These are phyloP conservation scores for Allomyces arbusculus DNA, from an alignment of 192 early-diverging fungal species.

Conservation along the genomic window DNA sequence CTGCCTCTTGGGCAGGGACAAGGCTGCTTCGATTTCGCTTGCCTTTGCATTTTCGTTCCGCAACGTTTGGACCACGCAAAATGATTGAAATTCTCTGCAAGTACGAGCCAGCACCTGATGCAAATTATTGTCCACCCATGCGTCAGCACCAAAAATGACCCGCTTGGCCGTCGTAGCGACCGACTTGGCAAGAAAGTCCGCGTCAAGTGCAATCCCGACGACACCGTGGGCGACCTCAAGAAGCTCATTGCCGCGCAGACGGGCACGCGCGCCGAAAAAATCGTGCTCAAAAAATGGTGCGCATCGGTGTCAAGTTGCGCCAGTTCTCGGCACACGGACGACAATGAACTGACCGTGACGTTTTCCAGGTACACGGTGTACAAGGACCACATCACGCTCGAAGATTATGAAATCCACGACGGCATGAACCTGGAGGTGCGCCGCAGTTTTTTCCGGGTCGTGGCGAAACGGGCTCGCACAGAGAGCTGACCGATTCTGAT, in stretches of 20 bases:
- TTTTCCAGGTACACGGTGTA: constrained; percentile 39
- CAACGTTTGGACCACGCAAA: neutral
- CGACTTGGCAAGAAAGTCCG: constrained; percentile 75
- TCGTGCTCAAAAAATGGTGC: constrained; percentile 75
- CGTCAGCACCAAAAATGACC: neutral
- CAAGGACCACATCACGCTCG: constrained; percentile 77
- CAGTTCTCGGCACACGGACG: too few relatives aligned
- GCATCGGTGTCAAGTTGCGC: neutral
- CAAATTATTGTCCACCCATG: too few relatives aligned
- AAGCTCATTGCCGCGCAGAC: constrained; percentile 69
- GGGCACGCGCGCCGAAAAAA: constrained; percentile 71
- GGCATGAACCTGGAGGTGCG: constrained; percentile 76
- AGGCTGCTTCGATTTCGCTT: neutral
- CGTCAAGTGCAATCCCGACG: constrained; percentile 64
- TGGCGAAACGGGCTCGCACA: too few relatives aligned
- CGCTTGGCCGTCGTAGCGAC: constrained; percentile 20
- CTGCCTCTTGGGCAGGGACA: too few relatives aligned
- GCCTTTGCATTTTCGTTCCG: neutral
- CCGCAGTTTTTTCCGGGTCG: constrained; percentile 11
- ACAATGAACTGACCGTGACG: neutral
- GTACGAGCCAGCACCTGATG: neutral
- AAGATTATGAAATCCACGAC: constrained; percentile 77
- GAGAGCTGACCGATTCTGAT: too few relatives aligned
- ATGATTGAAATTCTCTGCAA: constrained; percentile 57
- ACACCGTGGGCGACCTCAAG: constrained; percentile 71